Percentiles rank a stretch among this genome's conserved stretches.
These are phyloP conservation scores for Tremella mesenterica DNA, from an alignment of 768 basidiomycete species.

Conservation along the genomic window DNA sequence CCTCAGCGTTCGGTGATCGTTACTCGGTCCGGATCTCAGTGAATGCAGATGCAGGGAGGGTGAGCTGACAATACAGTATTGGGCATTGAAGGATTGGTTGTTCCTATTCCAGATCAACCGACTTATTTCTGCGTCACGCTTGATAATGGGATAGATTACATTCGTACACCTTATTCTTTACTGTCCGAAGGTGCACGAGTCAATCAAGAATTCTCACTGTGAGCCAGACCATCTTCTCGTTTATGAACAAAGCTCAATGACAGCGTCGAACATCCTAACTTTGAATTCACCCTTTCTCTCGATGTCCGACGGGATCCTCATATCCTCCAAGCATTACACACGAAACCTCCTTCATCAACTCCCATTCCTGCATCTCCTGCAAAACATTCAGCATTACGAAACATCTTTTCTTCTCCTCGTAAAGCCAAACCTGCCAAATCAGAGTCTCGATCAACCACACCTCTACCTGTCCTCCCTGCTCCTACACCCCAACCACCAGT, in stretches of 20 bases:
- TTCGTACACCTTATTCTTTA: constrained; percentile 60
- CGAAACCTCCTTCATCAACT: constrained; percentile 49
- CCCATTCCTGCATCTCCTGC: constrained; percentile 61
- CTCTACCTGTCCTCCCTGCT: constrained; percentile 5
- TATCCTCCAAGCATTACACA: constrained; percentile 56
- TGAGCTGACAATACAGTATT: constrained; percentile 54
- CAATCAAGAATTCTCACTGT: constrained; percentile 45
- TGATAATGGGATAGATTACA: constrained; percentile 94
- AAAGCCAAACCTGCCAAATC: constrained; percentile 47
- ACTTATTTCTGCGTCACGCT: constrained; percentile 75
- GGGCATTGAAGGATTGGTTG: constrained; percentile 60
- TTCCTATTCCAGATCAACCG: constrained; percentile 68
- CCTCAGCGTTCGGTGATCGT: too few relatives aligned
- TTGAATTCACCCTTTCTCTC: constrained; percentile 85
- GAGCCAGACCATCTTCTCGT: constrained; percentile 10
- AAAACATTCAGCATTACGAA: constrained; percentile 47
- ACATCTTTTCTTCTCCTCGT: constrained; percentile 47
- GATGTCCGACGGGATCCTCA: constrained; percentile 81
- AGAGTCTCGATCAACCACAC: constrained; percentile 6
- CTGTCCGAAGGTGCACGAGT: constrained; percentile 38
- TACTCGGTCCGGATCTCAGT: too few relatives aligned
- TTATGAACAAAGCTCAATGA: constrained; percentile 1
- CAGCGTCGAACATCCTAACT: constrained; percentile 62
- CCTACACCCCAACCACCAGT: constrained; percentile 34
- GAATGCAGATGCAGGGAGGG: too few relatives aligned